A percentile compares a stretch with the other conserved stretches of the same genome.
Conservation (phyloP, 1,284 basidiomycete genomes). For the Puccinia sorghi region DNA sequence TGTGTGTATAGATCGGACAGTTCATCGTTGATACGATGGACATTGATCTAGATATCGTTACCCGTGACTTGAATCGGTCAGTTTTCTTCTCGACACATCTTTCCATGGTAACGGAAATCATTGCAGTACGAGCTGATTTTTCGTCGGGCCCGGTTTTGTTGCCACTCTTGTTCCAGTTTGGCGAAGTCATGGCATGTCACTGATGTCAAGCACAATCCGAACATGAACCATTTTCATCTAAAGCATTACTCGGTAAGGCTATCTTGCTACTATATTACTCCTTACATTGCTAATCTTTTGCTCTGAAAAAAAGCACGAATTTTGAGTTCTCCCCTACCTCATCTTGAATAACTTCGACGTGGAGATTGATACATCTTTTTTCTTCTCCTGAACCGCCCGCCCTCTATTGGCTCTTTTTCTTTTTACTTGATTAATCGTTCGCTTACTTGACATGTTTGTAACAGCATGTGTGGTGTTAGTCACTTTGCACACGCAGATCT, state of each 20-base stretch:
- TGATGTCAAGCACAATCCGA: conserved; percentile 14
- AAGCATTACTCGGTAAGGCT: conserved; percentile 43
- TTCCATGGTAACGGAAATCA: background rate
- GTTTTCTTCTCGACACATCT: background rate
- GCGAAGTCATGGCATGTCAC: conserved; percentile 48
- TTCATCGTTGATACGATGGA: conserved; percentile 54
- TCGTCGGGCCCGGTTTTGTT: background rate
- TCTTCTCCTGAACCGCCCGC: background rate
- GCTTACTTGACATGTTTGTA: too few relatives aligned
- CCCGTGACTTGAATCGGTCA: conserved; percentile 49
- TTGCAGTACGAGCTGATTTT: background rate
- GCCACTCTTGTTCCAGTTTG: background rate
- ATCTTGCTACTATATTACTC: too few relatives aligned
- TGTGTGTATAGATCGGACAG: conserved; percentile 53
- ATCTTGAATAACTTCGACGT: background rate
- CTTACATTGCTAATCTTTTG: too few relatives aligned
- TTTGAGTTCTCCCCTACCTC: background rate
- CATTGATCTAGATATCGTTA: conserved; percentile 55
- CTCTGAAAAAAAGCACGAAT: background rate
- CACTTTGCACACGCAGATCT: too few relatives aligned
- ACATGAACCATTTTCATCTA: conserved; percentile 6
- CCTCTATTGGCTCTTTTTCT: too few relatives aligned
- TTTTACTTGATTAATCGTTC: too few relatives aligned
- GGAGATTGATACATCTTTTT: background rate
- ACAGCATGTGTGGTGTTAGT: too few relatives aligned